Conservation (phyloP, 495 filamentous ascomycete species). For the Penicillium herquei region DNA sequence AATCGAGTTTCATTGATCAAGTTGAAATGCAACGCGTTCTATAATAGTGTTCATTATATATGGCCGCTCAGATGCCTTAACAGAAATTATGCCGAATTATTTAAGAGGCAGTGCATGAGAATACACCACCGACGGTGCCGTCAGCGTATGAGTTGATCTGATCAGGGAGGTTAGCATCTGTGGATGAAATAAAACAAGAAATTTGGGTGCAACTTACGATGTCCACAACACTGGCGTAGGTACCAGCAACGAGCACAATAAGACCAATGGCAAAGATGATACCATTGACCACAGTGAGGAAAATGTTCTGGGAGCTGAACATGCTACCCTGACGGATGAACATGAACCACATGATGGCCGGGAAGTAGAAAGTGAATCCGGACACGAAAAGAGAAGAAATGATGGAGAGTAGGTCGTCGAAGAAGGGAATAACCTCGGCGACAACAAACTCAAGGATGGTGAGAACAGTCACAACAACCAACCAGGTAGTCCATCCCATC, state of each 20-base stretch:
- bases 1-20: no score
- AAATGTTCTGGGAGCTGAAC: conserved; percentile 25
- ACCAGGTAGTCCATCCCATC: conserved; percentile 51
- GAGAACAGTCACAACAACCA: conserved; percentile 45
- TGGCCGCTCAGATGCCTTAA: no score
- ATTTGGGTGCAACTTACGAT: conserved; percentile 41
- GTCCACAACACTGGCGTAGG: conserved; percentile 51
- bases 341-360: conserved; percentile 59
- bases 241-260: conserved; percentile 48
- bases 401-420: conserved; percentile 55
- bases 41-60: no score
- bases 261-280: conserved; percentile 31
- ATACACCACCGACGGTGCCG: no score
- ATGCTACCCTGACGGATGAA: conserved; percentile 37
- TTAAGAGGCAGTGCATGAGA: no score
- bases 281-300: conserved; percentile 12
- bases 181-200: no score
- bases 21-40: no score
- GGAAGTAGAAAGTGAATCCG: conserved; percentile 14
- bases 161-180: no score
- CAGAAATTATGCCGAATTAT: no score
- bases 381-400: conserved; percentile 37
- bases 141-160: no score
- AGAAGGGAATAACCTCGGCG: conserved; percentile 64
- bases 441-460: conserved; percentile 60